Base-by-base conservation (phyloP, 148 eudicot species). In the Vaccinium macrocarpon region DNA sequence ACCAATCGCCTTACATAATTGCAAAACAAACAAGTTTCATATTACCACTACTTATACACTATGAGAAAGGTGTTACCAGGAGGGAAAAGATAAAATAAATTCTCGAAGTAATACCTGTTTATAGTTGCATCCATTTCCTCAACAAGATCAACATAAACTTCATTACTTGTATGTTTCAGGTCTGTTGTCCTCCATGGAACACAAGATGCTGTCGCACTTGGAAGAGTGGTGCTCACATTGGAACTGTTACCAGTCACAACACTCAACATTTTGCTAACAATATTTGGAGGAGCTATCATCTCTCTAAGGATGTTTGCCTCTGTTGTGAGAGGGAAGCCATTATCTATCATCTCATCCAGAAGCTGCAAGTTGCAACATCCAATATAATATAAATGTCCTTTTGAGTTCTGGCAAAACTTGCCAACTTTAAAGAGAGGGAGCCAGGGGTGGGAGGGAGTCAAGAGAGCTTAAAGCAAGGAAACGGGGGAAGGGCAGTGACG, bases 271-370 rank as follows among this genome's bases (percentile, higher is more conserved):
- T 97, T 97, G 92, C 94, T 95, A 49, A 97, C 92, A 52, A 96
- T 89, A 84, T 90, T 97, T 81, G 99, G 97, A n/a, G 98, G 94
- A 82, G 99, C 92, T 73, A 95, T 97, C 99, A 95, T 95, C 82
- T 95, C 98, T 84, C 95, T 93, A 66, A 97, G 88, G 80, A 97
- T 95, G 90, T 93, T 97, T 68, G 93, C 93, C 87, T 97, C 99
- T 80, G 98, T 97, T 73, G 98, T 97, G 76, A 97, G 92, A 85
- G 99, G 98, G 88, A 95, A 95, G 48, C 99, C 99, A 85, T 95
- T 97, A 90, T 97, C 99, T 87, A 97, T 97, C 99, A 97, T 97
- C 93, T 97, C 99, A 86, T 97, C 99, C 71, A 97, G 90, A 84
- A 97, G 93, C 99, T 97, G 96, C 85, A 90, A 87, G 18, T 68